Base-by-base conservation (phyloP, 768 basidiomycete species). In the Amanita muscaria region DNA sequence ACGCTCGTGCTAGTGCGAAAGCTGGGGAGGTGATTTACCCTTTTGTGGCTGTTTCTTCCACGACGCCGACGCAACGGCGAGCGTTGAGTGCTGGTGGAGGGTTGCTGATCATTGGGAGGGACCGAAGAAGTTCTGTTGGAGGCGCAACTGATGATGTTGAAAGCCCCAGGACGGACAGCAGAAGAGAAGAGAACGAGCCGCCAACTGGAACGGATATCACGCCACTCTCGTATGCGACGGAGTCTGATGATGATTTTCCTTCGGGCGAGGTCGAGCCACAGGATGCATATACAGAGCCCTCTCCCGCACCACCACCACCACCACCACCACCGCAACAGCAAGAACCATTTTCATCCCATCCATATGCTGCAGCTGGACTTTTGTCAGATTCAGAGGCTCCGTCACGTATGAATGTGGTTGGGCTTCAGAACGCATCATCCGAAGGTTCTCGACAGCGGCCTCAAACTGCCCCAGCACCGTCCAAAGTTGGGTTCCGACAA, bases 171-270 rank as follows among this genome's bases (percentile, higher is more conserved):
- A 4, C 29, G 14, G 25, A 30, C 30, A 29, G 39, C 23, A 40
- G 21, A 16, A 11, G 24, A 9, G 2, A 15, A 19, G 11, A 19
- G 19, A 29, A 6, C 27, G 40, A 11, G 8, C 31, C 40, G 31
- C 40, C 40, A 23, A 12, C 21, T 5, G 43, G 15, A 44, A 44
- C 43, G 4, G 43, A 35, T 10, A 35, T 36, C 15, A 37, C 43
- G 4, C 43, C 34, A 22, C 33, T 44, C 3, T 44, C 43, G 5
- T 44, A 44, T 15, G 35, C 16, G 12, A 15, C 31, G 4, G 12
- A 10, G 10, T 43, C 42, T n/a, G 16, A n/a, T 12, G 29, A 9
- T 18, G 29, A 7, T 16, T 22, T 44, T 4, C 32, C 22, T 10
- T 24, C 1, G 12, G 30, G 22, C 10, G 30, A 22, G 31, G 14